Base-by-base conservation (phyloP, 345 rosid genomes). In the Eucalyptus decipiens region DNA sequence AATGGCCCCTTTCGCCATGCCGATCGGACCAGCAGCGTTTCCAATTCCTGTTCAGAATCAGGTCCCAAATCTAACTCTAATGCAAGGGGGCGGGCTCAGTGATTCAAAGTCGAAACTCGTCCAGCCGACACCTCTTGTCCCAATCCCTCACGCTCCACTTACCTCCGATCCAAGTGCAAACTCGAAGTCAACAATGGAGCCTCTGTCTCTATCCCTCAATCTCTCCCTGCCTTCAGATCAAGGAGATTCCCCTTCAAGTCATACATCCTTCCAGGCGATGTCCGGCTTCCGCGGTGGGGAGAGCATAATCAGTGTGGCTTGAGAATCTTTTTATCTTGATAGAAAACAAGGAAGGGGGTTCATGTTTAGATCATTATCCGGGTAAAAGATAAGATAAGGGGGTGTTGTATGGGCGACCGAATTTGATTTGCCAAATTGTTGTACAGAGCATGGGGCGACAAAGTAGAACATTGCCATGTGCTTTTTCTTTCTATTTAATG, bases 301-400 rank as follows among this genome's bases (percentile, higher is more conserved):
- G 42, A 93, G 91, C 94, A 94, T 92, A 90, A 95, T 96, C 88
- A 93, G 93, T 85, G 97, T 96, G 89, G 96, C 96, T 87, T 96
- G 91, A 94, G 86, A 42, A 81, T 52, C 88, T 56, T 80, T 21
- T 76, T 37, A 6, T 37, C 83, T 21, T 21, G 83, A 37, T 37
- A 19, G 45, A 5, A 76, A 72, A 21, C 28, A 21, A 72, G 11
- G n/a, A 62, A 60, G n/a, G 34, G 40, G 83, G 45, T 37, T 72
- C 45, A 2, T 40, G 83, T 42, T 3, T 37, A 6, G 47, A 40
- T 21, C 7, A 76, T 76, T 13, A 37, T 76, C 83, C 5, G 45
- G 83, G 83, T 37, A 21, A 76, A 76, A 37, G 81, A 34, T 34
- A 72, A 40, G 83, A 76, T 37, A 19, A 19, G 45, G 69, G 69